These are phyloP conservation scores for Ramularia endophylla DNA, from an alignment of 2,329 filamentous ascomycete species.

Conservation along the genomic window DNA sequence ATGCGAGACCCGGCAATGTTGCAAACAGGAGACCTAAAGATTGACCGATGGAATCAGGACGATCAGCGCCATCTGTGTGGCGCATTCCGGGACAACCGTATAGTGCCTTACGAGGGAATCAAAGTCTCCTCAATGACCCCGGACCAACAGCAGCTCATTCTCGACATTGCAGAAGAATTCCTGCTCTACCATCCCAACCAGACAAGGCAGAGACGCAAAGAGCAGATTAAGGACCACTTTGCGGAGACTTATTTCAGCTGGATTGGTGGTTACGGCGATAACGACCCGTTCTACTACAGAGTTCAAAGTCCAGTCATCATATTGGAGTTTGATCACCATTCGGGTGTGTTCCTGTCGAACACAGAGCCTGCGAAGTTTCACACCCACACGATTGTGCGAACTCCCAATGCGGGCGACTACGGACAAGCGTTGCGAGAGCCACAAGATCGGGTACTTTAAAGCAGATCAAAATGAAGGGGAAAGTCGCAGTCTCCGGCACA, in stretches of 20 bases:
- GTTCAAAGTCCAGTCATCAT: conserved; percentile 71
- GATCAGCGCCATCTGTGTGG: conserved; percentile 75
- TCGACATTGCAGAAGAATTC: conserved; percentile 57
- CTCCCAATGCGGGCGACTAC: conserved; percentile 72
- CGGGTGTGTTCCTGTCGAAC: conserved; percentile 70
- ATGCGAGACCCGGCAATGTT: conserved; percentile 63
- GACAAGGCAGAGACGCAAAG: conserved; percentile 51
- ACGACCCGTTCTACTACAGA: conserved; percentile 70
- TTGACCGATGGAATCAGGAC: conserved; percentile 70
- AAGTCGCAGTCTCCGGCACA: no score
- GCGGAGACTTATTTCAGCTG: conserved; percentile 73
- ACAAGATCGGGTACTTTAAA: conserved; percentile 9
- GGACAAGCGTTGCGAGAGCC: conserved; percentile 45
- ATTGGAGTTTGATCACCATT: conserved; percentile 75
- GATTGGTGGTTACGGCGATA: conserved; percentile 63
- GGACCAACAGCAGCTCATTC: conserved; percentile 50
- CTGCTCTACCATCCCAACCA: conserved; percentile 59
- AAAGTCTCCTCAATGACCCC: conserved; percentile 45
- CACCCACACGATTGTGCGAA: conserved; percentile 66
- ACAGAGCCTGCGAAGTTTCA: conserved; percentile 70
- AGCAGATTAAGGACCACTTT: conserved; percentile 51
- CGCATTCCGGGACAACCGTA: conserved; percentile 70
- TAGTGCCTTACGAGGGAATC: conserved; percentile 66
- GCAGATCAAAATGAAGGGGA: no score
- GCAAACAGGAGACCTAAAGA: conserved; percentile 37